Evolutionary conservation across 148 eudicot genomes (phyloP).

Genomic region (Cornus kousa): DNA sequence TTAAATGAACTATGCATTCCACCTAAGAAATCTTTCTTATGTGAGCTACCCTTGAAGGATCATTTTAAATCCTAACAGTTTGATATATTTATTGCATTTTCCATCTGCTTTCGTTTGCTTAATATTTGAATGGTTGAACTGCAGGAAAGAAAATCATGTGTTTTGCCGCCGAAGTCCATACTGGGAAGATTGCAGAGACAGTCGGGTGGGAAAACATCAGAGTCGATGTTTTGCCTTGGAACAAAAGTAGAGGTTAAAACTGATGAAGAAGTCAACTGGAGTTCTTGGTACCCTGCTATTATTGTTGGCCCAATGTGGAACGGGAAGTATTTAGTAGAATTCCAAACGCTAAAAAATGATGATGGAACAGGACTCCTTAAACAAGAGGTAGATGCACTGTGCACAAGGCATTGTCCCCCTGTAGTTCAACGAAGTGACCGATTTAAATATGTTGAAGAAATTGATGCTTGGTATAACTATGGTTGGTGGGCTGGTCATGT

Average conservation of each 20-base stretch:
- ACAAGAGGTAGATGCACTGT: slow-evolving; percentile 32
- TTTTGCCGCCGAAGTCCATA: slow-evolving; percentile 24
- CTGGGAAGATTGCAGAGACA: slow-evolving; percentile 21
- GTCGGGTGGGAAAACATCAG: slow-evolving; percentile 5
- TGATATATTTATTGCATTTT: not conserved
- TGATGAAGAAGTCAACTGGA: slow-evolving; percentile 25
- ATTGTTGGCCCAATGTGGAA: slow-evolving; percentile 17
- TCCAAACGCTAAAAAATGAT: slow-evolving; percentile 33
- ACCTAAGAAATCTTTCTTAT: not conserved
- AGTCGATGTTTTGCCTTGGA: slow-evolving; percentile 14
- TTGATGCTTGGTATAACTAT: slow-evolving; percentile 46
- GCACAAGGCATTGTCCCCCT: slow-evolving; percentile 41
- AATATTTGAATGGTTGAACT: slow-evolving; percentile 15
- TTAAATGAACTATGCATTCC: not conserved
- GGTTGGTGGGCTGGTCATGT: slow-evolving; percentile 43
- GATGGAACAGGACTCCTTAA: slow-evolving; percentile 19
- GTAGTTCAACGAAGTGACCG: slow-evolving; percentile 26
- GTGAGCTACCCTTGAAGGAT: not conserved
- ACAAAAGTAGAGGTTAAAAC: slow-evolving; percentile 38
- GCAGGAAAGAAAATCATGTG: slow-evolving; percentile 24
- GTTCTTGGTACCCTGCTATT: slow-evolving; percentile 45
- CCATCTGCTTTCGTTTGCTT: not conserved
- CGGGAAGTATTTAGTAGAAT: slow-evolving; percentile 39
- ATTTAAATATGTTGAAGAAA: slow-evolving; percentile 31
- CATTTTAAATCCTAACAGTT: not conserved